Conservation (phyloP, 768 basidiomycete species). For the Serendipita vermifera region DNA sequence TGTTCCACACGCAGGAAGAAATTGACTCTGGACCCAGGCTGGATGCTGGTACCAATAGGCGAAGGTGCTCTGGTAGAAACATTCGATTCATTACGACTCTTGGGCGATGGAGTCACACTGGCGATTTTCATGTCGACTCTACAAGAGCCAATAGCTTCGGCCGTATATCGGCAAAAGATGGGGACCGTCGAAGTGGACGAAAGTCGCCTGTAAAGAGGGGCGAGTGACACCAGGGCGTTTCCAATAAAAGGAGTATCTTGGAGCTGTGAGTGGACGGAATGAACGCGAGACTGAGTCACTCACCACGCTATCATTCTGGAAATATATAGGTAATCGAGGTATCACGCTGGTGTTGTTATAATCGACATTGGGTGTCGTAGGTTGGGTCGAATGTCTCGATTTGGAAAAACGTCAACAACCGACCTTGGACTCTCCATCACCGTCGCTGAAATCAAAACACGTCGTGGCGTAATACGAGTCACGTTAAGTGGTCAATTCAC, state of each 20-base stretch:
- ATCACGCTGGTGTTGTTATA: no score
- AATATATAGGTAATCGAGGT: no score
- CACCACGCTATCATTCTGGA: no score
- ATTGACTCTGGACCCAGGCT: conserved; percentile 64
- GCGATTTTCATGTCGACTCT: conserved; percentile 72
- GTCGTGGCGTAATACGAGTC: no score
- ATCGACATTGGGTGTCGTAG: no score
- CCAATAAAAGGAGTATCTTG: conserved; percentile 93
- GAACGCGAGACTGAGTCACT: no score
- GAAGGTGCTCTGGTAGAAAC: conserved; percentile 71
- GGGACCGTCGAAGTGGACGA: conserved; percentile 67
- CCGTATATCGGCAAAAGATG: conserved; percentile 86
- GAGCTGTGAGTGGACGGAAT: no score
- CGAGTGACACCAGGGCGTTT: conserved; percentile 68
- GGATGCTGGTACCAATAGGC: conserved; percentile 52
- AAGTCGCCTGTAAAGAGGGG: conserved; percentile 62
- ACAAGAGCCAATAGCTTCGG: conserved; percentile 93
- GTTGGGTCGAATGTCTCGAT: no score
- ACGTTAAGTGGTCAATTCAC: no score
- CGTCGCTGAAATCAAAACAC: no score
- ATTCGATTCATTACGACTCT: conserved; percentile 46
- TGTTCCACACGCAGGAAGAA: conserved; percentile 79
- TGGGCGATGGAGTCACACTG: conserved; percentile 49
- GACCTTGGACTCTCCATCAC: no score
- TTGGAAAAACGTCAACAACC: no score